A percentile compares a stretch with the other conserved stretches of the same genome.
These are phyloP conservation scores for Eucalyptus tenuipes DNA, from an alignment of 345 rosid species.

Conservation along the genomic window DNA sequence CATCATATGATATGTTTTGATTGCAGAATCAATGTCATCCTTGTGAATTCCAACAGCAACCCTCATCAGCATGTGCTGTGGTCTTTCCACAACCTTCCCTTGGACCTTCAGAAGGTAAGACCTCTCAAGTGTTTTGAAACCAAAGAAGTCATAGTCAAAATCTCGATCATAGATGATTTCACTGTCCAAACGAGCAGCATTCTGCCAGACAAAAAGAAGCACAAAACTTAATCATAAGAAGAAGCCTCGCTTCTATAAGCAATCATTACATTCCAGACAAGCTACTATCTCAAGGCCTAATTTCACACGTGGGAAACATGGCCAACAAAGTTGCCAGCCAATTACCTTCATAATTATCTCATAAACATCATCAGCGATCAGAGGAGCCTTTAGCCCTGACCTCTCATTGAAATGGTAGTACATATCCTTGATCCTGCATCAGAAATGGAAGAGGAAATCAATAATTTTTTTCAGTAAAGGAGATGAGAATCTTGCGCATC, in stretches of 20 bases:
- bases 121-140: constrained; percentile 89
- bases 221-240: not conserved
- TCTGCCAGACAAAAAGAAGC: constrained; percentile 19
- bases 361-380: constrained; percentile 85
- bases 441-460: not conserved
- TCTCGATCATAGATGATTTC: constrained; percentile 90
- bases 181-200: constrained; percentile 73
- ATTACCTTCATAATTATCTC: constrained; percentile 80
- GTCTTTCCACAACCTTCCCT: constrained; percentile 80
- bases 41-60: constrained; percentile 86
- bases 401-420: constrained; percentile 59
- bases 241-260: not conserved
- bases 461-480: not conserved
- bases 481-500: not conserved
- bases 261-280: not conserved
- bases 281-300: not conserved
- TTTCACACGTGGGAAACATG: not conserved
- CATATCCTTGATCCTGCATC: constrained; percentile 76
- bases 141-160: constrained; percentile 89
- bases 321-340: not conserved
- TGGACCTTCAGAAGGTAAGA: constrained; percentile 84
- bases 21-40: constrained; percentile 57
- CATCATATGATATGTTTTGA: constrained; percentile 83
- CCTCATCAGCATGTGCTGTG: constrained; percentile 95
- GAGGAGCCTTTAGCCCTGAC: constrained; percentile 69